Percentiles rank a stretch among this genome's conserved stretches.
These are phyloP conservation scores for Puccinia triticina DNA, from an alignment of 1,284 basidiomycete species.

Conservation along the genomic window DNA sequence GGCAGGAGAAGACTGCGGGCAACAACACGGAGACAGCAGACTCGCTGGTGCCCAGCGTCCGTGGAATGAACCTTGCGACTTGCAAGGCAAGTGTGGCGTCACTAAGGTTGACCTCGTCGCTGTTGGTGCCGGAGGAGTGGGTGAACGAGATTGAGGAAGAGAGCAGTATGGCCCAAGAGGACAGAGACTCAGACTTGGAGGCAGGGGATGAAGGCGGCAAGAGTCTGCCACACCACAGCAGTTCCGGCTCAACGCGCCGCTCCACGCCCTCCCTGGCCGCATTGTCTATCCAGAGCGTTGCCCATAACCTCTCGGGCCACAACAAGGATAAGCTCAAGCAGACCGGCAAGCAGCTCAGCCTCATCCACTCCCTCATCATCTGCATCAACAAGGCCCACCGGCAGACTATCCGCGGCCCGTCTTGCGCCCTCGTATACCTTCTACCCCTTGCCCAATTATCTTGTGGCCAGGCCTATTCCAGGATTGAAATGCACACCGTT, in stretches of 20 bases:
- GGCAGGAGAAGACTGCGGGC: no score
- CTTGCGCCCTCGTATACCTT: background rate
- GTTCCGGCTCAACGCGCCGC: background rate
- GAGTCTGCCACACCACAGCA: constrained; percentile 17
- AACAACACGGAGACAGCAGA: constrained; percentile 38
- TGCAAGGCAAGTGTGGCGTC: constrained; percentile 27
- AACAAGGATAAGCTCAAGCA: constrained; percentile 13
- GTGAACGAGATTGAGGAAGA: constrained; percentile 12
- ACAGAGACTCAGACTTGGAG: background rate
- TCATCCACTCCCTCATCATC: no score
- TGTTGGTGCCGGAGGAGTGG: constrained; percentile 4
- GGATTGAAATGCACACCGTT: no score
- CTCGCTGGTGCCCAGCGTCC: constrained; percentile 21
- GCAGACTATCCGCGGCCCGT: background rate
- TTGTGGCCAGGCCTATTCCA: no score
- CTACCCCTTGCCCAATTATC: background rate
- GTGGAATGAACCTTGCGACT: constrained; percentile 38
- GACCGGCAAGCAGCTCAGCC: constrained; percentile 12
- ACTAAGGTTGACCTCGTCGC: constrained; percentile 16
- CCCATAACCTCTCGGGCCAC: background rate
- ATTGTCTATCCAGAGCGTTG: background rate
- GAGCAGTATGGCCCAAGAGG: background rate
- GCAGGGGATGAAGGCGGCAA: background rate
- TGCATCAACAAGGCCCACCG: constrained; percentile 41
- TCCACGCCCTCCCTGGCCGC: constrained; percentile 8